A percentile compares a stretch with the other conserved stretches of the same genome.
Evolutionary conservation across 2,329 filamentous ascomycete species (phyloP).

Genomic region (Neofusicoccum parvum): DNA sequence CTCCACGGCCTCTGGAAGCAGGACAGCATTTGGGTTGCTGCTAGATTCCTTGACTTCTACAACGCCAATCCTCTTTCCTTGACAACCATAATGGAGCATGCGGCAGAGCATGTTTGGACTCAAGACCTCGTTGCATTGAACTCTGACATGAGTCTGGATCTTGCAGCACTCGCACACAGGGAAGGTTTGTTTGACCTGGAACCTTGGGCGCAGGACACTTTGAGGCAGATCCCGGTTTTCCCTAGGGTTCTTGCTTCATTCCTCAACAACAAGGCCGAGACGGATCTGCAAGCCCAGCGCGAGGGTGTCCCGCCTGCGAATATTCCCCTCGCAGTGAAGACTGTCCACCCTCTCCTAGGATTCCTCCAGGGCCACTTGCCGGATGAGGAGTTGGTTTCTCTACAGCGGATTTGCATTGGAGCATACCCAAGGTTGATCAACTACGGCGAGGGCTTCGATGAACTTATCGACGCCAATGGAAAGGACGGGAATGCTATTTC

Average conservation of each 20-base stretch:
- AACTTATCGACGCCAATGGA: conserved; percentile 85
- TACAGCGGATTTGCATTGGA: conserved; percentile 87
- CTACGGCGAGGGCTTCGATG: conserved; percentile 89
- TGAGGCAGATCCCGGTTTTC: conserved; percentile 67
- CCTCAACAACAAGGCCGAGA: conserved; percentile 78
- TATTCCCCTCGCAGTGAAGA: conserved; percentile 79
- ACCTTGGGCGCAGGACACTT: conserved; percentile 75
- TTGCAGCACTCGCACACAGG: conserved; percentile 82
- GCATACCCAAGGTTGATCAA: conserved; percentile 95
- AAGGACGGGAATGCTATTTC: conserved; percentile 80
- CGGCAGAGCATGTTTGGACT: conserved; percentile 79
- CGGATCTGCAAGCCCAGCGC: conserved; percentile 75
- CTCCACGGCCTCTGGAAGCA: conserved; percentile 90
- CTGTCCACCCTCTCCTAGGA: conserved; percentile 76
- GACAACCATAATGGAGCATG: conserved; percentile 74
- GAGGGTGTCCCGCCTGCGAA: conserved; percentile 68
- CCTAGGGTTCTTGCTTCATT: conserved; percentile 76
- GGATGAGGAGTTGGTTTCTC: conserved; percentile 72
- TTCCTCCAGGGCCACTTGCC: conserved; percentile 66
- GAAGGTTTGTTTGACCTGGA: conserved; percentile 78
- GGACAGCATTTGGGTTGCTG: conserved; percentile 82
- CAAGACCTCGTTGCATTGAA: conserved; percentile 76
- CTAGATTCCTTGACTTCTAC: conserved; percentile 76
- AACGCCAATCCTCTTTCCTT: conserved; percentile 69
- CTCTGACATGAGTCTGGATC: conserved; percentile 83